These are phyloP conservation scores for Lactarius quietus DNA, from an alignment of 768 basidiomycete species.

Conservation along the genomic window DNA sequence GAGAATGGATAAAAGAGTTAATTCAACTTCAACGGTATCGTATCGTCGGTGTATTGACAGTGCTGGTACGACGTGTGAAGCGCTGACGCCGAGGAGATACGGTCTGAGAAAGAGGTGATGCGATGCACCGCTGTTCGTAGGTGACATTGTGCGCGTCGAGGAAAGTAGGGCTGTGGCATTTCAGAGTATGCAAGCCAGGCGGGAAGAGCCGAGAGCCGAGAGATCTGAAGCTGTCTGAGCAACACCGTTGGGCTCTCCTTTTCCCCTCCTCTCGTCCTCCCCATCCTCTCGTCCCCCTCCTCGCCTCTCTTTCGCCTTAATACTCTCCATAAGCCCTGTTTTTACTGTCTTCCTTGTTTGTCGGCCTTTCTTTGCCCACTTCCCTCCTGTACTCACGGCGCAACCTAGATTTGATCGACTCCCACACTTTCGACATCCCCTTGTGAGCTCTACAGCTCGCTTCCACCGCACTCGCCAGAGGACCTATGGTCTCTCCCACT, in stretches of 20 bases:
- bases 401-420: conserved; percentile 17
- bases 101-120: not conserved
- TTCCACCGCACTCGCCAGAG: conserved; percentile 29
- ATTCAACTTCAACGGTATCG: not conserved
- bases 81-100: not conserved
- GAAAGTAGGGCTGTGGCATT: not conserved
- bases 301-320: not conserved
- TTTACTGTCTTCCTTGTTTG: not conserved
- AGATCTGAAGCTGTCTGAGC: not conserved
- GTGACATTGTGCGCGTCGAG: not conserved
- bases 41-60: not conserved
- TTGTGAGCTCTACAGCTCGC: conserved; percentile 17
- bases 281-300: not conserved
- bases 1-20: not conserved
- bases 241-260: not conserved
- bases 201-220: conserved; percentile 5
- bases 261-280: not conserved
- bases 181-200: not conserved
- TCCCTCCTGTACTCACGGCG: conserved; percentile 5
- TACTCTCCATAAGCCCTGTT: not conserved
- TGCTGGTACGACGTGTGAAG: not conserved
- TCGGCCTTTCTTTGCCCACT: not conserved
- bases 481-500: conserved; percentile 33
- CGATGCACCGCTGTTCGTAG: not conserved
- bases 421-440: conserved; percentile 28